Evolutionary conservation across 306 rosid species (phyloP).

Genomic region (Luffa acutangula): DNA sequence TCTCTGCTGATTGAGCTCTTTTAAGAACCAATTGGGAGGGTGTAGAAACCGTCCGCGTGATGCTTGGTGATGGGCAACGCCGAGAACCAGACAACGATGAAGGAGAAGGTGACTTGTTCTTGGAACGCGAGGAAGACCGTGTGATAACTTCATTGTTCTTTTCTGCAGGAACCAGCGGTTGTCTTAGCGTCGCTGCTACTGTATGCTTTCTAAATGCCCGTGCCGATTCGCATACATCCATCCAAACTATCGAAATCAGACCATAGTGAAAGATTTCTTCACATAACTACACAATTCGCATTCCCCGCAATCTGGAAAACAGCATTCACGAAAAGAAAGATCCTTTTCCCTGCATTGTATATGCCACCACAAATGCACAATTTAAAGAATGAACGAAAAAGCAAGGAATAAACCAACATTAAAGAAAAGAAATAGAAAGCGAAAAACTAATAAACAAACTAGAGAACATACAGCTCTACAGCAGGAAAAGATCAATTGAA

Average conservation of each 20-base stretch:
- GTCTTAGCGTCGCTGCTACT: slow-evolving; percentile 39
- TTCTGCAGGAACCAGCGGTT: slow-evolving; percentile 63
- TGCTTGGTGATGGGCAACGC: slow-evolving; percentile 67
- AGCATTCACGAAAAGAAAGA: slow-evolving; percentile 30
- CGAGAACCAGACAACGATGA: slow-evolving; percentile 35
- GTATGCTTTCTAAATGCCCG: slow-evolving; percentile 48
- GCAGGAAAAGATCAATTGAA: slow-evolving; percentile 46
- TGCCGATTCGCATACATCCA: slow-evolving; percentile 74
- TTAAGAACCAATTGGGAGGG: slow-evolving; percentile 46
- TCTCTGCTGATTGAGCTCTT: slow-evolving; percentile 67
- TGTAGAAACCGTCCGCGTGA: slow-evolving; percentile 40
- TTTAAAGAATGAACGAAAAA: slow-evolving; percentile 25
- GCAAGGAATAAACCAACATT: slow-evolving; percentile 34
- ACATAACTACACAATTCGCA: slow-evolving; percentile 19
- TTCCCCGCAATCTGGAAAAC: not conserved
- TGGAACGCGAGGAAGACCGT: slow-evolving; percentile 37
- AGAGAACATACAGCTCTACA: slow-evolving; percentile 57
- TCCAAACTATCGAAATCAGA: slow-evolving; percentile 60
- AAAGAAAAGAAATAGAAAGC: slow-evolving; percentile 20
- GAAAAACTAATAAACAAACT: not conserved
- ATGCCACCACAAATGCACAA: slow-evolving; percentile 42
- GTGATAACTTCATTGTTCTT: slow-evolving; percentile 57
- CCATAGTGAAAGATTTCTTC: slow-evolving; percentile 60
- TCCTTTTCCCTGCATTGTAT: slow-evolving; percentile 62
- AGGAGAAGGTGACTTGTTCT: slow-evolving; percentile 61